Evolutionary conservation across 441 rosid species (phyloP).

Genomic region (Populus hybrid): DNA sequence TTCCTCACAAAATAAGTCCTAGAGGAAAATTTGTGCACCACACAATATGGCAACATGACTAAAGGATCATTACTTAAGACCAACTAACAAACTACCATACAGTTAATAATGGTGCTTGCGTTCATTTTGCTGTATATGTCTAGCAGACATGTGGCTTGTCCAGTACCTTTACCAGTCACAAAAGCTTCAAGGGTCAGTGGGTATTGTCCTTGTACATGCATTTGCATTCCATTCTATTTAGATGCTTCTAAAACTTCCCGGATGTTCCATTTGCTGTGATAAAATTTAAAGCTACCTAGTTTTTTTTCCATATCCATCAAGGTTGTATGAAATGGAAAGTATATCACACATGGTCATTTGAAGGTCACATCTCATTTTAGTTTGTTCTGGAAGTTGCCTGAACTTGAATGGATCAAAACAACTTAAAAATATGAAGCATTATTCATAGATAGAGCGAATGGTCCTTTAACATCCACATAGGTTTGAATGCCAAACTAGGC

Average conservation of each 20-base stretch:
- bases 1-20: not conserved
- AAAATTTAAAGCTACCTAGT: not conserved
- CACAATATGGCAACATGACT: not conserved
- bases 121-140: not conserved
- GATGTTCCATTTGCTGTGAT: not conserved
- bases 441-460: not conserved
- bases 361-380: not conserved
- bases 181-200: not conserved
- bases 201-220: not conserved
- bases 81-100: not conserved
- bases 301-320: not conserved
- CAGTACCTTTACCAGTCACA: not conserved
- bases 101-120: not conserved
- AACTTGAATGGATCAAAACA: not conserved
- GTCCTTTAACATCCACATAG: not conserved
- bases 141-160: not conserved
- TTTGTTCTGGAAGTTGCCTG: not conserved
- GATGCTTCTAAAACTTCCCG: not conserved
- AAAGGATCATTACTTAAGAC: not conserved
- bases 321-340: not conserved
- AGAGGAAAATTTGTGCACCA: not conserved
- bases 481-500: constrained; percentile 1
- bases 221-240: not conserved
- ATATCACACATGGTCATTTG: not conserved
- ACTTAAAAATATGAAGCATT: not conserved